Evolutionary conservation across 805 yeast species (phyloP).

Genomic region (Saccharomyces eubayanus): DNA sequence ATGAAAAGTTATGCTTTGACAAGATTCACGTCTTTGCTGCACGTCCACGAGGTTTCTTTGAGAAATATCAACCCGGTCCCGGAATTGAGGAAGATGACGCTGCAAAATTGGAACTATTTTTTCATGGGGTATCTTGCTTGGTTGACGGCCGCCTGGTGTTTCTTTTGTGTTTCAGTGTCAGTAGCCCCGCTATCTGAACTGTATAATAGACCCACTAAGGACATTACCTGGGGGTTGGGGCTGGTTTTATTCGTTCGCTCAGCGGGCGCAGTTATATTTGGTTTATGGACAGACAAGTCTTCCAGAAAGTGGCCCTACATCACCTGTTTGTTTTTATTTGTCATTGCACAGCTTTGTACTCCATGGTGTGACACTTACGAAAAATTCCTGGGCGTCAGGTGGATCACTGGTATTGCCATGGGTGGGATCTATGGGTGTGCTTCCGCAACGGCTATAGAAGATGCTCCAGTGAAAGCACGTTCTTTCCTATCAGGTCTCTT

Average conservation of each 20-base stretch:
- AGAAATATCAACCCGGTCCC: slow-evolving; percentile 37
- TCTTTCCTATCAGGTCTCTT: slow-evolving; percentile 55
- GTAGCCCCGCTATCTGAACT: slow-evolving; percentile 43
- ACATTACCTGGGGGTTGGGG: slow-evolving; percentile 66
- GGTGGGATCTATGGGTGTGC: slow-evolving; percentile 64
- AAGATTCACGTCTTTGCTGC: slow-evolving; percentile 23
- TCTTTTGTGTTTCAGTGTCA: slow-evolving; percentile 53
- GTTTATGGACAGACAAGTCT: slow-evolving; percentile 49
- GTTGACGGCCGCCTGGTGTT: slow-evolving; percentile 69
- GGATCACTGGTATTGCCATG: slow-evolving; percentile 61
- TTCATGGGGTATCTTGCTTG: slow-evolving; percentile 54
- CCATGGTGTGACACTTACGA: slow-evolving; percentile 53
- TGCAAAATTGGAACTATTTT: slow-evolving; percentile 49
- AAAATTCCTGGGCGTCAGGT: slow-evolving; percentile 55
- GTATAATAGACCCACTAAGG: slow-evolving; percentile 38
- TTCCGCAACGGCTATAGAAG: slow-evolving; percentile 60
- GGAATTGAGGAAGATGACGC: slow-evolving; percentile 31
- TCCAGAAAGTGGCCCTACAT: slow-evolving; percentile 67
- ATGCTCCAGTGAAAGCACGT: slow-evolving; percentile 50
- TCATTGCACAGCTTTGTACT: slow-evolving; percentile 53
- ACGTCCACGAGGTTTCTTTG: slow-evolving; percentile 21
- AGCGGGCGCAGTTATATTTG: slow-evolving; percentile 62
- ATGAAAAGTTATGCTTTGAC: slow-evolving; percentile 17
- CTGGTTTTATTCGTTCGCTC: slow-evolving; percentile 64
- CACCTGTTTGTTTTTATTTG: slow-evolving; percentile 42